Evolutionary conservation across 2,329 filamentous ascomycete genomes (phyloP).

Genomic region (Trichoderma aggressivum): DNA sequence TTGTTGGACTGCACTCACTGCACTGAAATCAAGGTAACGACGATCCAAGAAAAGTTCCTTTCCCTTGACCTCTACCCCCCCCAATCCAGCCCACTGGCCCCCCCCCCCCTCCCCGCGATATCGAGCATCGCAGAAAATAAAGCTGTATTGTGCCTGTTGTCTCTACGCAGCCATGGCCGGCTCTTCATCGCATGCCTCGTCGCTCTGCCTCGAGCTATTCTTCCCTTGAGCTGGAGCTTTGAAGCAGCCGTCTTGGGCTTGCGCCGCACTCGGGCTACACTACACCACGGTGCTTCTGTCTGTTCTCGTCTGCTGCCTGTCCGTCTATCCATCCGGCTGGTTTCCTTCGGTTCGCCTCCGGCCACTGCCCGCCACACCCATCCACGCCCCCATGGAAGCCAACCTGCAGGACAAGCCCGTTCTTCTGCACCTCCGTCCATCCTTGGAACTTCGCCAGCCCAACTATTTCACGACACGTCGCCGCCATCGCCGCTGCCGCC

Average conservation of each 20-base stretch:
- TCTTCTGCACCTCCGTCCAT: constrained; percentile 43
- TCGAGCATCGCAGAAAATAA: background rate
- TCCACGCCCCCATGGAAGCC: constrained; percentile 28
- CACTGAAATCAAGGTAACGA: constrained; percentile 15
- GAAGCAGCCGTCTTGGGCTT: constrained; percentile 18
- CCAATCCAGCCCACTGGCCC: background rate
- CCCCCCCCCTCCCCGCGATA: background rate
- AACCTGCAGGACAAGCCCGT: constrained; percentile 49
- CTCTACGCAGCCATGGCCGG: constrained; percentile 4
- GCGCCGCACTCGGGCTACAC: constrained; percentile 16
- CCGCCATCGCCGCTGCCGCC: constrained; percentile 46
- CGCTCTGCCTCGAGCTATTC: background rate
- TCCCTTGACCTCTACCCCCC: background rate
- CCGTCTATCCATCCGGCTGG: constrained; percentile 2
- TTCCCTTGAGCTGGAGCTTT: background rate
- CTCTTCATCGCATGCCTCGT: background rate
- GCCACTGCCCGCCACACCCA: constrained; percentile 21
- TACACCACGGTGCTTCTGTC: background rate
- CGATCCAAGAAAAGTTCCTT: background rate
- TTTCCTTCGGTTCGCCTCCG: constrained; percentile 6
- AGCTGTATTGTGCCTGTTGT: background rate
- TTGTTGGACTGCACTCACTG: background rate
- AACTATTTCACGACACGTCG: constrained; percentile 63
- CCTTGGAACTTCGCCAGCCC: constrained; percentile 41
- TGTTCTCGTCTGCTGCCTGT: constrained; percentile 5